A percentile compares a stretch with the other conserved stretches of the same genome.
Evolutionary conservation across 2,329 filamentous ascomycete species (phyloP).

Genomic region (Monilinia fructigena): DNA sequence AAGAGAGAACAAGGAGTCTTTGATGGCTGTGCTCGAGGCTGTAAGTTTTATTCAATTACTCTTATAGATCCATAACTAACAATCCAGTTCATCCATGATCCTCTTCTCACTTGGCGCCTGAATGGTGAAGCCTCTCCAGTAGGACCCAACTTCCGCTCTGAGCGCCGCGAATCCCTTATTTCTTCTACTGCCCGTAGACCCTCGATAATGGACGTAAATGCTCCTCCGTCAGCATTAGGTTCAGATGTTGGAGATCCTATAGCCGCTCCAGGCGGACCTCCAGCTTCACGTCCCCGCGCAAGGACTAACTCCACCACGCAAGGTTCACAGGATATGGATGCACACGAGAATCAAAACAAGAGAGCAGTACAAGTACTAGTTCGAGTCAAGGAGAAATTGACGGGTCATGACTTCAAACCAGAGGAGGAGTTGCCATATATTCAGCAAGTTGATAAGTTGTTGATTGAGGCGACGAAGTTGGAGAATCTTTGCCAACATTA

Average conservation of each 20-base stretch:
- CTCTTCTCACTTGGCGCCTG: conserved; percentile 95
- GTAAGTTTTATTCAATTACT: conserved; percentile 56
- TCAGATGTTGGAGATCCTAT: conserved; percentile 45
- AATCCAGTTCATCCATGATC: conserved; percentile 92
- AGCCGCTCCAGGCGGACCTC: conserved; percentile 45
- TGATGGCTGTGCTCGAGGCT: conserved; percentile 97
- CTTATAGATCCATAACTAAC: conserved; percentile 24
- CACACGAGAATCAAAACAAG: conserved; percentile 83
- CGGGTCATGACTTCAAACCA: conserved; percentile 86
- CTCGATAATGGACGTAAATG: conserved; percentile 66
- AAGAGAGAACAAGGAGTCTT: conserved; percentile 93
- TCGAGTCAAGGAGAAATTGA: conserved; percentile 92
- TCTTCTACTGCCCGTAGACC: conserved; percentile 55
- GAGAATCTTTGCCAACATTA: conserved; percentile 99
- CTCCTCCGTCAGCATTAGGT: conserved; percentile 56
- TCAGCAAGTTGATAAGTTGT: conserved; percentile 88
- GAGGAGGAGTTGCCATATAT: conserved; percentile 81
- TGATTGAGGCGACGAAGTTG: conserved; percentile 91
- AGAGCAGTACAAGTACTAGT: conserved; percentile 87
- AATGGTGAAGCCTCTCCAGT: conserved; percentile 59
- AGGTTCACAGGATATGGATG: conserved; percentile 44
- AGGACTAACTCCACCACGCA: conserved; percentile 59
- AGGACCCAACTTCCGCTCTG: conserved; percentile 65
- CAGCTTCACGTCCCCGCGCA: conserved; percentile 51
- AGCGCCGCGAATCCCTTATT: conserved; percentile 54